Conservation (phyloP, 495 filamentous ascomycete genomes). For the Aspergillus egyptiacus region DNA sequence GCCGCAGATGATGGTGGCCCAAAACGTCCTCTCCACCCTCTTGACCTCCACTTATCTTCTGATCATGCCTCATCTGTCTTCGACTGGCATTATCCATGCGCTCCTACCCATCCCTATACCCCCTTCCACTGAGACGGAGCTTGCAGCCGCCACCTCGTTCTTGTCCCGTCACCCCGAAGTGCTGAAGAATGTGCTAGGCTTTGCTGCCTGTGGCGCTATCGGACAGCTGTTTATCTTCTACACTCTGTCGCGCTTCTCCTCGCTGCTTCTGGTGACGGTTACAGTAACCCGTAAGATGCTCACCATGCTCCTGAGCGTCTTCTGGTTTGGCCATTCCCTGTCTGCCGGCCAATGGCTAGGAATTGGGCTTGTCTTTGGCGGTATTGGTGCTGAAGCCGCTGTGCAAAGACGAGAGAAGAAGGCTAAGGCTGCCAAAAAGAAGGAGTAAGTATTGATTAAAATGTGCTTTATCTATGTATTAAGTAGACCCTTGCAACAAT, state of each 20-base stretch:
- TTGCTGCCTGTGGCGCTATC: conserved; percentile 86
- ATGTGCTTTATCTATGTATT: neutral
- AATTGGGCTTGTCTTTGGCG: conserved; percentile 87
- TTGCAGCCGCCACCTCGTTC: conserved; percentile 73
- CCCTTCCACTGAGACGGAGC: conserved; percentile 55
- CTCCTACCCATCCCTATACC: conserved; percentile 57
- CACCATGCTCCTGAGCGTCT: conserved; percentile 92
- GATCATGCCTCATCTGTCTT: conserved; percentile 68
- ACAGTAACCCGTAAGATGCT: conserved; percentile 98
- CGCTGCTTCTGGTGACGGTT: conserved; percentile 86
- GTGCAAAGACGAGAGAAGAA: conserved; percentile 80
- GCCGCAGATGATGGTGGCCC: conserved; percentile 99
- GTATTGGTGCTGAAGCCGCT: conserved; percentile 82
- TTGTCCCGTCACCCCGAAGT: conserved; percentile 70
- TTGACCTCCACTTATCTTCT: conserved; percentile 72
- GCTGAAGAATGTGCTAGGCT: conserved; percentile 78
- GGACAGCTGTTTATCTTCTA: conserved; percentile 98
- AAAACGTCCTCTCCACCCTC: conserved; percentile 74
- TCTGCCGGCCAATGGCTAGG: conserved; percentile 85
- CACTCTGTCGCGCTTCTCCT: conserved; percentile 86
- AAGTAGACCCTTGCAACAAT: neutral
- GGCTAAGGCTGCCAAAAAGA: conserved; percentile 70
- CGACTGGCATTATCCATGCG: conserved; percentile 57
- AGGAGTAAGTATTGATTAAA: conserved; percentile 16
- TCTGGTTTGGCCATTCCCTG: conserved; percentile 88